These are phyloP conservation scores for Wickerhamomyces hampshirensis DNA, from an alignment of 805 yeast genomes.

Conservation along the genomic window DNA sequence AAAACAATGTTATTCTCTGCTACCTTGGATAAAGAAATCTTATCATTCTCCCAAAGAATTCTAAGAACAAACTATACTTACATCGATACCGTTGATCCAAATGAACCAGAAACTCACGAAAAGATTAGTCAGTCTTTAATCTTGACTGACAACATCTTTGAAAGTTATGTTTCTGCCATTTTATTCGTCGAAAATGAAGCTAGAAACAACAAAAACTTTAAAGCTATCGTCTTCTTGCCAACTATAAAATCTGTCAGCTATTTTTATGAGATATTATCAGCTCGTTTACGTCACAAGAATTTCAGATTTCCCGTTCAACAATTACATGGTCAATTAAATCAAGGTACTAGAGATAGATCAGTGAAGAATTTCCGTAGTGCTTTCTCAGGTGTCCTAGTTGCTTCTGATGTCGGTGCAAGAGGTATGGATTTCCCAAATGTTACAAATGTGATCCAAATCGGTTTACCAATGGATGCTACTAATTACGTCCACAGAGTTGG, in stretches of 20 bases:
- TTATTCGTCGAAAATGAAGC: constrained; percentile 40
- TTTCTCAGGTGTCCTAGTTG: constrained; percentile 56
- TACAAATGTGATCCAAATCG: constrained; percentile 77
- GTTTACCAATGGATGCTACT: constrained; percentile 69
- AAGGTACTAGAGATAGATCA: constrained; percentile 57
- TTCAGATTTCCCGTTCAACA: constrained; percentile 29
- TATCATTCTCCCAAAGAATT: constrained; percentile 54
- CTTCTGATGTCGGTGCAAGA: constrained; percentile 93
- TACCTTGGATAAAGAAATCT: constrained; percentile 69
- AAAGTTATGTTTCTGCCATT: constrained; percentile 55
- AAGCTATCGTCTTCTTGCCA: constrained; percentile 80
- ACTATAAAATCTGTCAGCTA: constrained; percentile 63
- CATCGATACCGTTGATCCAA: constrained; percentile 69
- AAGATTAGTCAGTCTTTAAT: constrained; percentile 66
- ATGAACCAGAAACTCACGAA: constrained; percentile 76
- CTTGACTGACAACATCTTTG: constrained; percentile 47
- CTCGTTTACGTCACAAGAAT: constrained; percentile 18
- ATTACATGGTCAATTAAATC: constrained; percentile 75
- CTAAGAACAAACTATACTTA: constrained; percentile 53
- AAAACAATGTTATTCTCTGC: constrained; percentile 84
- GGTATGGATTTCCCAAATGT: constrained; percentile 95
- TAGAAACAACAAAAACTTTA: constrained; percentile 43
- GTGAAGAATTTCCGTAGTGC: constrained; percentile 49
- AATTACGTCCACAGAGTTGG: constrained; percentile 92
- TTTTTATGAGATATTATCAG: constrained; percentile 29